phyloP scores from a whole-genome alignment of 805 yeast genomes.

The Monosporozyma aquatica region DNA sequence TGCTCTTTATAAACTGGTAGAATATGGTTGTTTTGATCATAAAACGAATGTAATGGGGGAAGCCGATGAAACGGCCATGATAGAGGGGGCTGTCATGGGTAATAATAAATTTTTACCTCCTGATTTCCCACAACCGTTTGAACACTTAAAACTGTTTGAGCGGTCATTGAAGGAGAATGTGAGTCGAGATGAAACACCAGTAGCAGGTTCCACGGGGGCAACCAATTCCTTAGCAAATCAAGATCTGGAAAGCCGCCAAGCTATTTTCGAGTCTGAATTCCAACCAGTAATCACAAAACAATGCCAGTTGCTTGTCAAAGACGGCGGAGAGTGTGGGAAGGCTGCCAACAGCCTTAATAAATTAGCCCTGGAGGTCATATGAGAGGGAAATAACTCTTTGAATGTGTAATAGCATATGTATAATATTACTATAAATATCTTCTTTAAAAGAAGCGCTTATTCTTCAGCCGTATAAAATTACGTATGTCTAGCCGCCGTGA shows the following conservation, averaged over 20 bases:
- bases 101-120: constrained; percentile 43
- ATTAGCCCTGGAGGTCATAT: constrained; percentile 6
- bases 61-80: background rate
- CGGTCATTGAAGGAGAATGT: constrained; percentile 31
- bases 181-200: no score
- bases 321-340: constrained; percentile 67
- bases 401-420: background rate
- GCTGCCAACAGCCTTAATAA: constrained; percentile 31
- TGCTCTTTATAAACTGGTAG: constrained; percentile 36
- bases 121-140: constrained; percentile 50
- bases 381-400: background rate
- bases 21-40: constrained; percentile 30
- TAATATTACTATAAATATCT: no score
- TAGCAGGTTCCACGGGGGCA: background rate
- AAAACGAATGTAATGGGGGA: no score
- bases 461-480: no score
- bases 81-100: background rate
- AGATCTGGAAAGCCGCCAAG: constrained; percentile 19
- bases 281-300: constrained; percentile 41
- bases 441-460: no score
- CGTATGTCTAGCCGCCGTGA: background rate
- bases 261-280: constrained; percentile 45
- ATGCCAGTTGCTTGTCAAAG: constrained; percentile 43
- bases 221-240: constrained; percentile 14
- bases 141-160: constrained; percentile 51